Percentiles rank a stretch among this genome's conserved stretches.
Conservation (phyloP, 495 filamentous ascomycete species). For the Aspergillus saccharolyticus region DNA sequence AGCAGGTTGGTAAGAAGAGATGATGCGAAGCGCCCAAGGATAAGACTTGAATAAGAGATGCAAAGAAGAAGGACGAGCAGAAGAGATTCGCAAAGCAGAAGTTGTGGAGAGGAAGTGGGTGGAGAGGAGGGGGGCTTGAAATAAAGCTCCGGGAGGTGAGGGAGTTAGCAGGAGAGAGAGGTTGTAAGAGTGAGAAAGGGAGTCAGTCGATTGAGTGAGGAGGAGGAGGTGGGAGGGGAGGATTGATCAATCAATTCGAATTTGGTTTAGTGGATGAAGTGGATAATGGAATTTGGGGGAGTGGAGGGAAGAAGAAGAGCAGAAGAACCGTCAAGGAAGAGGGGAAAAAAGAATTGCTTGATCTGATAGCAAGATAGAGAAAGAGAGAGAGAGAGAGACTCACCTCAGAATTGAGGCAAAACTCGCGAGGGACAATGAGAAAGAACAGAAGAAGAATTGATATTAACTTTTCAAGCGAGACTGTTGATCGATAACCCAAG, state of each 20-base stretch:
- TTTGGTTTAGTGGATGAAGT: neutral
- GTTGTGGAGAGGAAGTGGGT: neutral
- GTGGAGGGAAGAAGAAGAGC: constrained; percentile 17
- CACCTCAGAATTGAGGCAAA: neutral
- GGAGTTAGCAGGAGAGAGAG: neutral
- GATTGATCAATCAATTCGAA: constrained; percentile 2
- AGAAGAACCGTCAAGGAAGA: constrained; percentile 15
- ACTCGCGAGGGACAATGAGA: neutral
- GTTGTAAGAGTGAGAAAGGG: neutral
- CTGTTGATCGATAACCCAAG: neutral
- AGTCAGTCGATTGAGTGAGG: constrained; percentile 3
- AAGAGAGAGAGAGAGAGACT: constrained; percentile 5
- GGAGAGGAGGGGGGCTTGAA: neutral
- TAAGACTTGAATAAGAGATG: neutral
- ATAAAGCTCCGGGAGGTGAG: neutral
- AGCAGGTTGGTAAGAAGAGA: neutral
- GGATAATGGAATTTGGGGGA: constrained; percentile 2
- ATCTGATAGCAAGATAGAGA: neutral
- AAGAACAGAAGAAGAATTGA: neutral
- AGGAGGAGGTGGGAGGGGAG: neutral
- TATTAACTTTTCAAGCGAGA: neutral
- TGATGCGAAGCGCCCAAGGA: neutral
- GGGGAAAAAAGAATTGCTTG: neutral
- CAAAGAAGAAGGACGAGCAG: neutral
- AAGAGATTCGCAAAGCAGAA: constrained; percentile 1